Evolutionary conservation across 2,329 filamentous ascomycete species (phyloP).

Genomic region (Apiospora rasikravindrae): DNA sequence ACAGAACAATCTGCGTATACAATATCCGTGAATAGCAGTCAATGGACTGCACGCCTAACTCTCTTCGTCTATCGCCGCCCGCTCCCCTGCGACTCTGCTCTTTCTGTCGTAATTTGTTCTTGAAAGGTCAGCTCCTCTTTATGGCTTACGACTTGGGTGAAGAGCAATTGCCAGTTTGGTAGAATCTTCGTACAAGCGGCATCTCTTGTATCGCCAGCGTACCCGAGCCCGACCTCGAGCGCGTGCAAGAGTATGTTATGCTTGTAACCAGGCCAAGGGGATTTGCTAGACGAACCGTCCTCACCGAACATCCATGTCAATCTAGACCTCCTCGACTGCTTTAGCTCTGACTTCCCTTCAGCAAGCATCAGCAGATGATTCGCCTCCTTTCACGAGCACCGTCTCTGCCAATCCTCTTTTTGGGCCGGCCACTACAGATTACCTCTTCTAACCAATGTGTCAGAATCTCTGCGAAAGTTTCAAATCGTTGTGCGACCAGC

Average conservation of each 20-base stretch:
- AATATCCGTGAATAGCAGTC: background rate
- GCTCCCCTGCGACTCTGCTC: too few species aligned
- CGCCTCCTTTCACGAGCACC: too few species aligned
- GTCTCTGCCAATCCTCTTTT: background rate
- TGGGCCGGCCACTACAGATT: background rate
- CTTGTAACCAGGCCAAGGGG: conserved; percentile 31
- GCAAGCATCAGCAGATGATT: too few species aligned
- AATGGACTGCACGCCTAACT: background rate
- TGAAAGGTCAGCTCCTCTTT: too few species aligned
- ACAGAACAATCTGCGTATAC: too few species aligned
- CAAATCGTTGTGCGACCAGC: conserved; percentile 1
- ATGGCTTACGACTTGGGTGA: too few species aligned
- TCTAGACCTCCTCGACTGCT: conserved; percentile 22
- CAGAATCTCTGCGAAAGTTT: conserved; percentile 16
- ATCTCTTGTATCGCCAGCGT: conserved; percentile 30
- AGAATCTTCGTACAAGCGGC: conserved; percentile 24
- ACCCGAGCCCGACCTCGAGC: conserved; percentile 24
- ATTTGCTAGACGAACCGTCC: too few species aligned
- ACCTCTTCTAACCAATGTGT: background rate
- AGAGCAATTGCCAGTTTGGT: too few species aligned
- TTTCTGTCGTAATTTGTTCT: too few species aligned
- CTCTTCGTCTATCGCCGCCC: too few species aligned
- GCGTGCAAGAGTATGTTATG: conserved; percentile 28
- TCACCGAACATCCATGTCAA: too few species aligned
- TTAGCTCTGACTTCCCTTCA: too few species aligned